Evolutionary conservation across 2,329 filamentous ascomycete species (phyloP).

Genomic region (Penicillium brasilianum): DNA sequence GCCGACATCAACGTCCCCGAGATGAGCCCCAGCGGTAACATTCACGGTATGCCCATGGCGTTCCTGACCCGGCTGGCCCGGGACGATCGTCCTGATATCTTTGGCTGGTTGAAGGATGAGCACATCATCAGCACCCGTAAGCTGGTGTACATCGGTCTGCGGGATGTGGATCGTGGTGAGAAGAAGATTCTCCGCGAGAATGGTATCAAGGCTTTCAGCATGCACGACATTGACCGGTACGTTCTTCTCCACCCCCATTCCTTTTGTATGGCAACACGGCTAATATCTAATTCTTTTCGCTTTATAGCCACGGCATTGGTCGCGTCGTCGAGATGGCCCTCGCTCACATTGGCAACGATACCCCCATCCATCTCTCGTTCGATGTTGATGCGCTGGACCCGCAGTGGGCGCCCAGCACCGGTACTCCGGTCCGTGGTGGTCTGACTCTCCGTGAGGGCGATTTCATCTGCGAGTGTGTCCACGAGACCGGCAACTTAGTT

Average conservation of each 20-base stretch:
- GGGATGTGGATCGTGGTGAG: conserved; percentile 92
- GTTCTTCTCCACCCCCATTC: conserved; percentile 30
- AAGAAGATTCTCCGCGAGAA: conserved; percentile 89
- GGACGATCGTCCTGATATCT: conserved; percentile 76
- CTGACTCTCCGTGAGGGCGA: conserved; percentile 94
- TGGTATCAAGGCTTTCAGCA: conserved; percentile 93
- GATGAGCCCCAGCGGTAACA: conserved; percentile 85
- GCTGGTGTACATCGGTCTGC: conserved; percentile 93
- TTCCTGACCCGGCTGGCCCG: conserved; percentile 86
- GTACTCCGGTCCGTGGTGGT: conserved; percentile 90
- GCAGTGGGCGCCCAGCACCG: conserved; percentile 93
- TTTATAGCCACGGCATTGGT: conserved; percentile 82
- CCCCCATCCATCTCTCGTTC: conserved; percentile 95
- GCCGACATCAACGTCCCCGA: conserved; percentile 98
- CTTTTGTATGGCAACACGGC: neutral
- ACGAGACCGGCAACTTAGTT: conserved; percentile 77
- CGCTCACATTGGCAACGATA: conserved; percentile 90
- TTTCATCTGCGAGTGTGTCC: conserved; percentile 89
- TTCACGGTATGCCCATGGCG: conserved; percentile 96
- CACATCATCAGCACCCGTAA: conserved; percentile 71
- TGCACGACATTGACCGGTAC: conserved; percentile 95
- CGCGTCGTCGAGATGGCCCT: conserved; percentile 98
- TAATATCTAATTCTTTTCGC: conserved; percentile 9
- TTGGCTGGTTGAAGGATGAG: conserved; percentile 81
- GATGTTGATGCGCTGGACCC: conserved; percentile 97